Evolutionary conservation across 2,329 filamentous ascomycete species (phyloP), one percentile per base, ranked within the genome.

Genomic region (Metarhizium anisopliae): DNA sequence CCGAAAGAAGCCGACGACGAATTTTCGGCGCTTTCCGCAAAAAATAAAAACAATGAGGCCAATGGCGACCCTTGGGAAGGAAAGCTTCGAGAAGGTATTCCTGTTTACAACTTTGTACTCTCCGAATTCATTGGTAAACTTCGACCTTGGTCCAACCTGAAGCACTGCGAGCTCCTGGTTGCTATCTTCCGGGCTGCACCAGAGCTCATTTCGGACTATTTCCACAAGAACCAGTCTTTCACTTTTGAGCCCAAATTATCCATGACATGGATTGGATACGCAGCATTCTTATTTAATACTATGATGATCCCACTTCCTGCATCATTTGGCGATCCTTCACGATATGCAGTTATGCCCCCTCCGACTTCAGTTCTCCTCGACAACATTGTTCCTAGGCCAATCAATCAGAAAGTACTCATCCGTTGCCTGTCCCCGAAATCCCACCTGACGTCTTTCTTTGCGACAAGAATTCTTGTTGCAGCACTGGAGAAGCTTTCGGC

Each of bases 211-310:
- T 87, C 90, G 47, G 85, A 91, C 64, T 99, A 95, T 68, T 97
- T 96, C 66, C 77, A 84, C 47, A 85, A 83, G 66, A 92, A 90
- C 66, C 85, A 82, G 58, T 82, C 86, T 54, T 94, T 97, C 64
- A 83, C 86, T 0, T 90, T 95, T 59, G 92, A 97, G 47, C 92
- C 94, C 0, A 97, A 96, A 66, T 78, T 95, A 5, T 94, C 91
- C 3, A 86, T 91, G 49, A 94, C 91, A 0, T 99, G 94, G 94
- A 89, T 97, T 62, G 92, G 93, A 47, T 96, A 95, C 67, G 90
- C 91, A 0, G 85, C 91, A 0, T 90, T 97, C 59, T 73, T 99
- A 5, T 95, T 95, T 70, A 88, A 87, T 58, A 83, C 86, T 1
- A 84, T 96, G 50, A 81, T 86, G 56, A 75, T 95, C 40, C 83